Evolutionary conservation across 805 yeast species (phyloP).

Genomic region (Clavispora carvajalis): DNA sequence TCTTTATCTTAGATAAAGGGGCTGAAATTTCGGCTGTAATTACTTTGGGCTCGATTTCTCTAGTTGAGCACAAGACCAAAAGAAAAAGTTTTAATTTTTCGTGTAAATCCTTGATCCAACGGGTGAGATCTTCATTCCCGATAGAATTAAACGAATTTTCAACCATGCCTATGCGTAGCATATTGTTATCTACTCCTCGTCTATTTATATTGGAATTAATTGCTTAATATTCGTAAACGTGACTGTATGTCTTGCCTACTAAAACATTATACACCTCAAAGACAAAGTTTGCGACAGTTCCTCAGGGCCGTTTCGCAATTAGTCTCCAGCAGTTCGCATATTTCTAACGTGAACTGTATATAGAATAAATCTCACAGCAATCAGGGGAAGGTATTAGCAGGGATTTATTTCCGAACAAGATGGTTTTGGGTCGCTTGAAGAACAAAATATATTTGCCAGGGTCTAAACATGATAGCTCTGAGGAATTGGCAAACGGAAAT

Average conservation of each 20-base stretch:
- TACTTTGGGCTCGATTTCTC: background rate
- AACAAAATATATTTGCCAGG: background rate
- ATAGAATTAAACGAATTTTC: too few relatives aligned
- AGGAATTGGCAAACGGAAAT: conserved; percentile 4
- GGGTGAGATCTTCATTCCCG: background rate
- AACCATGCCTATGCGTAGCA: too few relatives aligned
- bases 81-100: background rate
- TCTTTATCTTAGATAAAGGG: background rate
- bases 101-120: background rate
- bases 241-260: too few relatives aligned
- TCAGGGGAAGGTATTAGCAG: background rate
- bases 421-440: conserved; percentile 7
- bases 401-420: background rate
- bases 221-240: too few relatives aligned
- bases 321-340: background rate
- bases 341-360: background rate
- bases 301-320: too few relatives aligned
- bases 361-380: background rate
- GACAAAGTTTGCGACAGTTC: too few relatives aligned
- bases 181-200: too few relatives aligned
- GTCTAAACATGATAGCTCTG: background rate
- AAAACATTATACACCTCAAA: too few relatives aligned
- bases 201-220: too few relatives aligned
- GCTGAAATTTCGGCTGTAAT: background rate
- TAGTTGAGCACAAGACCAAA: background rate